Conservation (phyloP, 2,329 filamentous ascomycete genomes). For the Colletotrichum shisoi region DNA sequence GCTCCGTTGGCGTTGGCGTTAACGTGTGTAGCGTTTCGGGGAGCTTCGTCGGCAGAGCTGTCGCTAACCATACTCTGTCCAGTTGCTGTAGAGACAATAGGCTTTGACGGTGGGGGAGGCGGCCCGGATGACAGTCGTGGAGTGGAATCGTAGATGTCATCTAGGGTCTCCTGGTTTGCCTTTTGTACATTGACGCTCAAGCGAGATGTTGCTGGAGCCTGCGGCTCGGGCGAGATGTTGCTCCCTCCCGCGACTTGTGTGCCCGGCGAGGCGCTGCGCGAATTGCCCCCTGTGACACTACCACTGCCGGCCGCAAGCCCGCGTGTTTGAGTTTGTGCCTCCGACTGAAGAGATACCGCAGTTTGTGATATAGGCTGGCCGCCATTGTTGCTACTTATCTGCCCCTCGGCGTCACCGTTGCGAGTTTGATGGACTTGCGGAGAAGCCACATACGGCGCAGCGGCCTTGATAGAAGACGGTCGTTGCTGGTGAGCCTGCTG, state of each 20-base stretch:
- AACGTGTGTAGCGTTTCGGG: constrained; percentile 35
- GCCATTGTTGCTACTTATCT: background rate
- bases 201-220: constrained; percentile 4
- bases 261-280: constrained; percentile 1
- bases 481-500: constrained; percentile 1
- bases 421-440: constrained; percentile 12
- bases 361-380: background rate
- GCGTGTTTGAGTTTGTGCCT: background rate
- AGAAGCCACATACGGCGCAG: background rate
- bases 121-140: constrained; percentile 41
- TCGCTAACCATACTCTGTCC: constrained; percentile 36
- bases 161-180: constrained; percentile 41
- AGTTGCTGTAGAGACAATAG: constrained; percentile 32
- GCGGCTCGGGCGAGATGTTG: constrained; percentile 12
- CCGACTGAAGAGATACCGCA: background rate
- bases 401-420: background rate
- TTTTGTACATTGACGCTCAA: constrained; percentile 40
- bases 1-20: constrained; percentile 29
- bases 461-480: background rate
- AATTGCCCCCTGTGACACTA: background rate
- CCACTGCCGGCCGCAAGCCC: constrained; percentile 1
- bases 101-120: constrained; percentile 18
- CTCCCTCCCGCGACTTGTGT: constrained; percentile 1
- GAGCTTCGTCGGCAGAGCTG: constrained; percentile 33
- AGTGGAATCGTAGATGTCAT: constrained; percentile 49